A percentile compares a stretch with the other conserved stretches of the same genome.
These are phyloP conservation scores for Trichoderma virens DNA, from an alignment of 495 filamentous ascomycete species.

Conservation along the genomic window DNA sequence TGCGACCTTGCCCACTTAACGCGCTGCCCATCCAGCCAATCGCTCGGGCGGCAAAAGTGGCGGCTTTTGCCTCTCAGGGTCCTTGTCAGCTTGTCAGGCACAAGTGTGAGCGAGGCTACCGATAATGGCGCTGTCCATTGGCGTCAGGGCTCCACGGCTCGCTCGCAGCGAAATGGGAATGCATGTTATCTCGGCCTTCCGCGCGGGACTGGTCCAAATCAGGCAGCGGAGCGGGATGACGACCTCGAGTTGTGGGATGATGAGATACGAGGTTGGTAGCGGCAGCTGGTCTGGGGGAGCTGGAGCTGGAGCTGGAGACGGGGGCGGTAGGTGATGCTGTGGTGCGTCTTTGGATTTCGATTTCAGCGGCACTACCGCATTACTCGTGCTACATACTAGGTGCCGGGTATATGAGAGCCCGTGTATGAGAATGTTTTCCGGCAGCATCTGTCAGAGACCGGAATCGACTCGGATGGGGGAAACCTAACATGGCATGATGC, in stretches of 20 bases:
- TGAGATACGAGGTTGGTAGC: neutral
- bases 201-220: neutral
- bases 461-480: neutral
- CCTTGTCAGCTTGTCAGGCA: neutral
- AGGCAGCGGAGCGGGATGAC: neutral
- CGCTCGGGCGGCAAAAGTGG: neutral
- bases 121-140: no score
- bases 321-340: no score
- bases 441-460: no score
- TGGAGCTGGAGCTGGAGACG: neutral
- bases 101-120: neutral
- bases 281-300: no score
- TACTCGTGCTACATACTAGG: no score
- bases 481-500: neutral
- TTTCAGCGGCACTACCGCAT: no score
- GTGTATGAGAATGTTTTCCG: no score
- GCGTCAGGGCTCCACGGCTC: no score
- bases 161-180: no score
- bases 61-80: neutral
- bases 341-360: no score
- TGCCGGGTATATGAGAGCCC: no score
- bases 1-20: neutral
- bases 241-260: neutral
- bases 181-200: neutral
- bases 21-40: neutral